Conservation (phyloP, 768 basidiomycete species). For the Boletus reticulatus region DNA sequence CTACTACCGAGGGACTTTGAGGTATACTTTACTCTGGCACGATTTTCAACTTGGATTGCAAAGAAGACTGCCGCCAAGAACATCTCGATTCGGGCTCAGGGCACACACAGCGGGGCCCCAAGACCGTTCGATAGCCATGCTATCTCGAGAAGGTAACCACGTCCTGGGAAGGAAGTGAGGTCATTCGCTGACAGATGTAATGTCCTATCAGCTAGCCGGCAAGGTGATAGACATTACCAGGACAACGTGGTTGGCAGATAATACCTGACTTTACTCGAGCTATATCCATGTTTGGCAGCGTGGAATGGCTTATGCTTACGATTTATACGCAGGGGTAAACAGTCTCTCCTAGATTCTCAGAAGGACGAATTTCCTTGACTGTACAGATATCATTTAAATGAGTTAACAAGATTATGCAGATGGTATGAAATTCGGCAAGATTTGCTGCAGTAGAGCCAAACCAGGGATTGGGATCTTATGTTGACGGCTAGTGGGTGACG, state of each 20-base stretch:
- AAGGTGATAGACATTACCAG: not conserved
- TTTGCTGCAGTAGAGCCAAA: conserved; percentile 22
- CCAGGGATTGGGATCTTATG: conserved; percentile 31
- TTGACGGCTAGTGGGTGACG: conserved; percentile 19
- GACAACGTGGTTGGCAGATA: not conserved
- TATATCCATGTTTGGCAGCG: not conserved
- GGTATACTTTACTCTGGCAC: no score
- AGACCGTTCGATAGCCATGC: no score
- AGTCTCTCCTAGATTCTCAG: not conserved
- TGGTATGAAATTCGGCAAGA: conserved; percentile 19
- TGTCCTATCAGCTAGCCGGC: not conserved
- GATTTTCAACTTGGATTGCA: no score
- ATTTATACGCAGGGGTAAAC: no score
- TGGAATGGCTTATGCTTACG: not conserved
- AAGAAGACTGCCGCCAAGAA: no score
- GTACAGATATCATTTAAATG: not conserved
- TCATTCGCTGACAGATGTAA: not conserved
- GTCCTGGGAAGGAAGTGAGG: not conserved
- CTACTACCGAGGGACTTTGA: no score
- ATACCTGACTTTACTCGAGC: not conserved
- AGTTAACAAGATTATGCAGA: conserved; percentile 5
- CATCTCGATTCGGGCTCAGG: no score
- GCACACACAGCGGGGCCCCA: no score
- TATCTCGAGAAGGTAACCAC: no score
- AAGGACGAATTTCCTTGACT: not conserved